phyloP scores from a whole-genome alignment of 805 yeast genomes.

The Candida oleophila region DNA sequence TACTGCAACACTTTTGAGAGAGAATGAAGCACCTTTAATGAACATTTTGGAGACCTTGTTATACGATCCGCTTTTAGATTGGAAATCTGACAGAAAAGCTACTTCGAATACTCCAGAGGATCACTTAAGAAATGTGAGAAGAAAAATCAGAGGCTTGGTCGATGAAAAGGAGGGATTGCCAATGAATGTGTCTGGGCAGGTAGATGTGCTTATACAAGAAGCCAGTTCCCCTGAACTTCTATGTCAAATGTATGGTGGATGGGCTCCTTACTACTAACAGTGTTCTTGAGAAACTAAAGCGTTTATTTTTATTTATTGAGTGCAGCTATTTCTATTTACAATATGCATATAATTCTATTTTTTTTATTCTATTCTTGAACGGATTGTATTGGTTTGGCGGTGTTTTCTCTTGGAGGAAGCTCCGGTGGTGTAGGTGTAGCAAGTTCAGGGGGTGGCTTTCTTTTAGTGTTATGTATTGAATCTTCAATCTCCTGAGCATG shows the following conservation, averaged over 20 bases:
- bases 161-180: slow-evolving; percentile 77
- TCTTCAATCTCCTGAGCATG: background rate
- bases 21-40: slow-evolving; percentile 80
- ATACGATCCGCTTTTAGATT: slow-evolving; percentile 88
- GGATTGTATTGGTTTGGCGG: background rate
- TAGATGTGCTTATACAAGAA: slow-evolving; percentile 80
- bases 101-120: slow-evolving; percentile 49
- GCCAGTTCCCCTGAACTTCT: slow-evolving; percentile 72
- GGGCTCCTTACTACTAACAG: slow-evolving; percentile 50
- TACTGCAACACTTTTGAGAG: slow-evolving; percentile 67
- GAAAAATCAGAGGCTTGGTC: slow-evolving; percentile 83
- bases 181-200: slow-evolving; percentile 89
- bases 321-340: background rate
- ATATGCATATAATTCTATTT: no score
- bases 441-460: background rate
- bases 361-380: background rate
- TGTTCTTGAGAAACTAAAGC: no score
- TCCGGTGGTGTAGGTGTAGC: background rate
- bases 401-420: background rate
- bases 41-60: slow-evolving; percentile 89
- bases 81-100: slow-evolving; percentile 45
- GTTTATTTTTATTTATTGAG: no score
- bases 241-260: slow-evolving; percentile 89
- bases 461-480: background rate
- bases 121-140: slow-evolving; percentile 68